These are phyloP conservation scores for Orbilia javanica DNA, from an alignment of 2,329 filamentous ascomycete genomes.

Conservation along the genomic window DNA sequence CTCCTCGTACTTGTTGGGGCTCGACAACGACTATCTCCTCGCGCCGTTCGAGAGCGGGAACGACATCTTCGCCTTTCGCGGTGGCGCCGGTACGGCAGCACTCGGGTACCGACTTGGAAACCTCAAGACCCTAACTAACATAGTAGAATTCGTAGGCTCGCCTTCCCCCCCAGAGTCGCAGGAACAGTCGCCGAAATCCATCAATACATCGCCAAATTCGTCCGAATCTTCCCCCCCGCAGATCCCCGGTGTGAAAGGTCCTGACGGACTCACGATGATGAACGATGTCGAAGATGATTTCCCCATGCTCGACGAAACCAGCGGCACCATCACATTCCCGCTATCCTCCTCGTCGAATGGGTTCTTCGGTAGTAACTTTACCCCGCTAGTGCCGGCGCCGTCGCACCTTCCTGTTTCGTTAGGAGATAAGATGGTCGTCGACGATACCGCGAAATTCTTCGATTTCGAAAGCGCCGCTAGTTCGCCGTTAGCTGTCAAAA, in stretches of 20 bases:
- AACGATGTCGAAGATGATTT: constrained; percentile 55
- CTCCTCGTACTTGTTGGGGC: constrained; percentile 50
- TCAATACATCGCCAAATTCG: constrained; percentile 55
- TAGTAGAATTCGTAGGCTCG: constrained; percentile 33
- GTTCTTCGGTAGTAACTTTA: constrained; percentile 57
- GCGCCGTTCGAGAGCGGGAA: constrained; percentile 51
- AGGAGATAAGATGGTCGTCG: constrained; percentile 50
- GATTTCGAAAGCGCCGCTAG: constrained; percentile 60
- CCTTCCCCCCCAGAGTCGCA: constrained; percentile 57
- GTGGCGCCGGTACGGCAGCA: constrained; percentile 47
- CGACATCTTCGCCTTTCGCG: constrained; percentile 55
- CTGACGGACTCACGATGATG: constrained; percentile 55
- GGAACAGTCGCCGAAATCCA: constrained; percentile 55
- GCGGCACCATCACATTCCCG: constrained; percentile 36
- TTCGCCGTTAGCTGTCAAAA: constrained; percentile 56
- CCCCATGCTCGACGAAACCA: constrained; percentile 50
- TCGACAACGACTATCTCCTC: constrained; percentile 57
- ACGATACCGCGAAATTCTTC: constrained; percentile 57
- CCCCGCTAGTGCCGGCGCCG: constrained; percentile 49
- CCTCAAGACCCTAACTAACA: constrained; percentile 5
- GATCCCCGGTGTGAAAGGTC: constrained; percentile 37
- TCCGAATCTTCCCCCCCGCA: constrained; percentile 53
- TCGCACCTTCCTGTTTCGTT: constrained; percentile 38
- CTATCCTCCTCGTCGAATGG: constrained; percentile 49
- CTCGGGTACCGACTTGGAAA: constrained; percentile 19